Conservation (phyloP, 2,329 filamentous ascomycete genomes). For the Exophiala sideris region DNA sequence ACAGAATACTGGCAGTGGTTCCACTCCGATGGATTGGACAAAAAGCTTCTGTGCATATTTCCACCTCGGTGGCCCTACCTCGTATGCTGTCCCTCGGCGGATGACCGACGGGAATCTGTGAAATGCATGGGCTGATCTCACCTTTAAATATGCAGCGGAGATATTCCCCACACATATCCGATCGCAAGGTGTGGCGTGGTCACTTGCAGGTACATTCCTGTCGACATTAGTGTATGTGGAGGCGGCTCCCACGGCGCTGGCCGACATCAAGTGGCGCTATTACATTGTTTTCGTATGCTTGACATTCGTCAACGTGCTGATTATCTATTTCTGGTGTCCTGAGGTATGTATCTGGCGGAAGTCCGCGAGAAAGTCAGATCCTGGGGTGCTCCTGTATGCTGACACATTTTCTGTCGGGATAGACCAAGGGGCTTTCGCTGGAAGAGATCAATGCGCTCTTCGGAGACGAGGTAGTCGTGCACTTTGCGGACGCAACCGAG, state of each 20-base stretch:
- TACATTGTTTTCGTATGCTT: constrained; percentile 40
- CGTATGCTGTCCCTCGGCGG: no score
- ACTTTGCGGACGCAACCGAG: constrained; percentile 33
- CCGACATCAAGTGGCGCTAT: constrained; percentile 35
- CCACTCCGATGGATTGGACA: not conserved
- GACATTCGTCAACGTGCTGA: constrained; percentile 32
- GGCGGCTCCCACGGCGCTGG: constrained; percentile 30
- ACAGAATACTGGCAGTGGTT: not conserved
- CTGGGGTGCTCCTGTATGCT: not conserved
- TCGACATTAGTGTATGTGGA: constrained; percentile 22
- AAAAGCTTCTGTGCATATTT: not conserved
- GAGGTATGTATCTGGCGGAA: constrained; percentile 30
- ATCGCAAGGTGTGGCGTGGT: constrained; percentile 24
- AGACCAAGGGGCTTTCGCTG: constrained; percentile 21
- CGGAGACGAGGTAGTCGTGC: constrained; percentile 21
- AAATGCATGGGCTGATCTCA: constrained; percentile 1
- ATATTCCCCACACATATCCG: constrained; percentile 26
- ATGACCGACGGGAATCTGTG: no score
- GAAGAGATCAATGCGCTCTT: constrained; percentile 25
- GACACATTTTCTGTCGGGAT: not conserved
- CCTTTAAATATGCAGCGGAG: constrained; percentile 15
- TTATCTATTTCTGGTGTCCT: constrained; percentile 36
- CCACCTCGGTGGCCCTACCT: not conserved
- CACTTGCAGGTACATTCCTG: constrained; percentile 20
- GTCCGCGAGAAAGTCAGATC: not conserved